Base-by-base conservation (phyloP, 2,329 filamentous ascomycete genomes). In the Neopestalotiopsis sp. region DNA sequence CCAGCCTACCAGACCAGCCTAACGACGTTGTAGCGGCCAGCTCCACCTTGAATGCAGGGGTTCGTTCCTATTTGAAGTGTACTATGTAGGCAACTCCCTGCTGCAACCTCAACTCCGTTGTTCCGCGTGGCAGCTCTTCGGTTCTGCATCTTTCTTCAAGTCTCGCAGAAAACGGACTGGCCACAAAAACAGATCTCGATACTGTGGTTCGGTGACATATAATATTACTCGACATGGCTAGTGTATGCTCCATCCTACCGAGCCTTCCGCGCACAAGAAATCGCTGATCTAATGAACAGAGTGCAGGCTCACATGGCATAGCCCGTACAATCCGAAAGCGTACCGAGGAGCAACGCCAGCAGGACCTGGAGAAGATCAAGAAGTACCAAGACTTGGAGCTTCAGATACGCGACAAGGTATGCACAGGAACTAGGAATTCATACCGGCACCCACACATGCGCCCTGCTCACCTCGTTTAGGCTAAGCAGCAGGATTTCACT, bases 351-450 rank as follows among this genome's bases (percentile, higher is more conserved):
- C 89, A 92, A 77, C 88, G 88, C 69, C 85, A 89, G 73, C 88
- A 90, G 79, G 94, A 97, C 79, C 85, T 90, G 68, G 88, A 89
- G 74, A 92, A 92, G 80, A 97, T 98, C 75, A 83, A 86, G 68
- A 88, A 90, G 72, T 97, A 97, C 81, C 90, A 89, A 73, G 82
- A 87, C 12, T 84, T 97, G 58, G 93, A 95, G 72, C 84, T 87
- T 66, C 81, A 89, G 67, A 88, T 97, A 49, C 89, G 89, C 67
- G 77, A 84, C n/a, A 90, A 91, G 83, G 92, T 93, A 77, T 63
- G 61, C 24, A 28, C 24, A 28, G 24, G 24, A 28, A 56, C 56
- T 38, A 38, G 65, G 68, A 71, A 58, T 20, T n/a, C 40, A 59
- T 10, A 34, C 14, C 40, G 40, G 42, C 30, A 38, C 56, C 17